These are phyloP conservation scores for Lentinula sp. DNA, from an alignment of 768 basidiomycete species.

Conservation along the genomic window DNA sequence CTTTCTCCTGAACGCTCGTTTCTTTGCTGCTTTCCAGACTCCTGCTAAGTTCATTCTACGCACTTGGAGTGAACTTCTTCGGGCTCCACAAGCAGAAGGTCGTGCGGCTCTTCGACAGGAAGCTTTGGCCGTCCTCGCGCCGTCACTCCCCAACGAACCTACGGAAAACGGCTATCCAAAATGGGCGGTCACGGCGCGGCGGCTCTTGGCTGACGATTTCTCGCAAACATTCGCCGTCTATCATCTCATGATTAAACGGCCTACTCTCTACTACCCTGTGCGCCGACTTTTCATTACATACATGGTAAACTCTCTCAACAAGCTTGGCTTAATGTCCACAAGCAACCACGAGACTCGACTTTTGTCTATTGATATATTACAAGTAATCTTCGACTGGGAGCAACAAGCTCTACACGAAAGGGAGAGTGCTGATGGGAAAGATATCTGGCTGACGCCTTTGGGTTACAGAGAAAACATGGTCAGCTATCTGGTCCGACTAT, in stretches of 20 bases:
- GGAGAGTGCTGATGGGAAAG: constrained; percentile 13
- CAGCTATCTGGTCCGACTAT: constrained; percentile 90
- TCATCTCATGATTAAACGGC: constrained; percentile 87
- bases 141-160: constrained; percentile 64
- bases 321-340: constrained; percentile 73
- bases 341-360: constrained; percentile 77
- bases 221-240: constrained; percentile 73
- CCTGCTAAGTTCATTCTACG: constrained; percentile 88
- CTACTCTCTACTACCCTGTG: constrained; percentile 87
- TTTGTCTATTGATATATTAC: constrained; percentile 84
- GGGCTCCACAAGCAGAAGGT: constrained; percentile 70
- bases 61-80: constrained; percentile 87
- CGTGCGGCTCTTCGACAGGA: constrained; percentile 72
- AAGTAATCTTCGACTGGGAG: constrained; percentile 94
- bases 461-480: constrained; percentile 86
- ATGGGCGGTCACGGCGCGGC: constrained; percentile 86
- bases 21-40: constrained; percentile 84
- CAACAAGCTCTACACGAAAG: constrained; percentile 43
- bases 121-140: constrained; percentile 82
- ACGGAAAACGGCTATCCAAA: constrained; percentile 54
- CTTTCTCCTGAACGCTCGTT: constrained; percentile 84
- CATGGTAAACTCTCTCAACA: constrained; percentile 85
- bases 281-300: constrained; percentile 90
- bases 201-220: constrained; percentile 85
- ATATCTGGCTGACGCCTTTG: constrained; percentile 69